These are phyloP conservation scores for Aspergillus biplanus DNA, from an alignment of 495 filamentous ascomycete species.

Conservation along the genomic window DNA sequence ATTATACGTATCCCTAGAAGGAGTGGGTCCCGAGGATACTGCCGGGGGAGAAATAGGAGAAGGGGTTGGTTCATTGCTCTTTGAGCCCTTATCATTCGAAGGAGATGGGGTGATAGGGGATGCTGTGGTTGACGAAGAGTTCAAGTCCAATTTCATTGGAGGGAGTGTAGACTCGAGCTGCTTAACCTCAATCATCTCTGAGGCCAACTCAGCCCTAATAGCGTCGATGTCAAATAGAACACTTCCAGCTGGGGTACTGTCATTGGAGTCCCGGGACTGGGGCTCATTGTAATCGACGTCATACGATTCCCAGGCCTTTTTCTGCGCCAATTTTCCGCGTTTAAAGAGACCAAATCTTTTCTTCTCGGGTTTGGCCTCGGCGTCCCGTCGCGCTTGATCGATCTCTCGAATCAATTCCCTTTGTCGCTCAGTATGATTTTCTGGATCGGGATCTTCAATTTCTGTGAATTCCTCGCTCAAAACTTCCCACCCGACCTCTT, in stretches of 20 bases:
- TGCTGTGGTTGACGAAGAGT: conserved; percentile 30
- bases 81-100: conserved; percentile 51
- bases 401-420: conserved; percentile 94
- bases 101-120: conserved; percentile 33
- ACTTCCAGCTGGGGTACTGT: conserved; percentile 38
- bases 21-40: conserved; percentile 35
- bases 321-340: conserved; percentile 71
- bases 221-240: conserved; percentile 97
- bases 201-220: conserved; percentile 82
- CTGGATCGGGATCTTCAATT: conserved; percentile 96
- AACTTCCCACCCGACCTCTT: conserved; percentile 85
- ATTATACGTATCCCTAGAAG: conserved; percentile 22
- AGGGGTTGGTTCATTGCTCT: conserved; percentile 37
- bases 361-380: conserved; percentile 73
- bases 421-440: conserved; percentile 86
- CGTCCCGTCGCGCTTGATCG: conserved; percentile 86
- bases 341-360: conserved; percentile 80
- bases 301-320: conserved; percentile 96
- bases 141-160: conserved; percentile 78
- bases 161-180: conserved; percentile 88
- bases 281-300: conserved; percentile 54
- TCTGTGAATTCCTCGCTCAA: conserved; percentile 93
- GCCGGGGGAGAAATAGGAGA: conserved; percentile 30
- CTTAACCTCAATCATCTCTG: conserved; percentile 72
- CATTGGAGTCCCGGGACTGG: conserved; percentile 27